phyloP scores from a whole-genome alignment of 768 basidiomycete genomes.

The Boletus pseudopeckii region DNA sequence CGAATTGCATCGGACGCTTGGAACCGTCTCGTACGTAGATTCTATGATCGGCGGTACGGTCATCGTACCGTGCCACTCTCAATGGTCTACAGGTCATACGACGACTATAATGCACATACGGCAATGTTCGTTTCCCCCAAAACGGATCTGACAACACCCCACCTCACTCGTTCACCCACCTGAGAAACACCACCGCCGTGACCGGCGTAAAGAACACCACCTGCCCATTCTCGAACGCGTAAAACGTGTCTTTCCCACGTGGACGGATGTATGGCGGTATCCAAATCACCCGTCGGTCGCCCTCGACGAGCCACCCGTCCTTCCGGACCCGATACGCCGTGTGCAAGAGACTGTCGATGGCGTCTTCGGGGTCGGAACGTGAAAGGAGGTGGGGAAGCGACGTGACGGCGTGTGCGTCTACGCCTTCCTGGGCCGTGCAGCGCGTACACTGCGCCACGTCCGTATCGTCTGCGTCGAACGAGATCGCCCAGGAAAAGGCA shows the following conservation, averaged over 20 bases:
- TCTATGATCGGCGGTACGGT: too few species aligned
- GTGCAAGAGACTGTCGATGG: slow-evolving; percentile 1
- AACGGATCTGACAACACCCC: not conserved
- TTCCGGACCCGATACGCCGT: slow-evolving; percentile 10
- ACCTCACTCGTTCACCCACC: not conserved
- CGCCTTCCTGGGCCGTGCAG: not conserved
- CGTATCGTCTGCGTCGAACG: not conserved
- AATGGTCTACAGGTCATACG: too few species aligned
- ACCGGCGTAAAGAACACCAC: not conserved
- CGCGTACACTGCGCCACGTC: not conserved
- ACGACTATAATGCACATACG: too few species aligned
- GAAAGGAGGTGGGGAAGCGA: slow-evolving; percentile 5
- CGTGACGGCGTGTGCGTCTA: not conserved
- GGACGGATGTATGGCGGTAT: slow-evolving; percentile 1
- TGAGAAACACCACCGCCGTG: not conserved
- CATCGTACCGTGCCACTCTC: too few species aligned
- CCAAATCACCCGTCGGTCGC: slow-evolving; percentile 17
- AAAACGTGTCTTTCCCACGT: slow-evolving; percentile 4
- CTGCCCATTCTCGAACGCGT: not conserved
- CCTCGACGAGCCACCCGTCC: slow-evolving; percentile 21
- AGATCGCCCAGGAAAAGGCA: slow-evolving; percentile 6
- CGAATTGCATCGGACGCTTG: too few species aligned
- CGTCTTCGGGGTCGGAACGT: not conserved
- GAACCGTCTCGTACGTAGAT: too few species aligned
- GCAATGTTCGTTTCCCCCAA: too few species aligned